Percentiles rank a stretch among this genome's conserved stretches.
Conservation (phyloP, 2,329 filamentous ascomycete species). For the Aureobasidium uvarum region DNA sequence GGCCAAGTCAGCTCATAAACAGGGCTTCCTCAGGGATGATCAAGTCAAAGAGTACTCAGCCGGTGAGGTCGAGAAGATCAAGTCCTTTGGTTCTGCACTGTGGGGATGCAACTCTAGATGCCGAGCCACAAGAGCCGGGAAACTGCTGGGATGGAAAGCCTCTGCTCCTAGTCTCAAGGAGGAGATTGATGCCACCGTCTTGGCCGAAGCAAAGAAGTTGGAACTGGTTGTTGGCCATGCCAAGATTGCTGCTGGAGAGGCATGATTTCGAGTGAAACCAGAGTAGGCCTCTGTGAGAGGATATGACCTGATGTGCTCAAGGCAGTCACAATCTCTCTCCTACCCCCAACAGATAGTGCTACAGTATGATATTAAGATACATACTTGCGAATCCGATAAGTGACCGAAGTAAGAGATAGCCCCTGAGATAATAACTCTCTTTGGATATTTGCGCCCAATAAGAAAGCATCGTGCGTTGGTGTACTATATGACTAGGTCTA, state of each 20-base stretch:
- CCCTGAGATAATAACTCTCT: too few relatives aligned
- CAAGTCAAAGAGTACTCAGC: slow-evolving; percentile 39
- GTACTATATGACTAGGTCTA: not conserved
- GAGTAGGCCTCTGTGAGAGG: too few relatives aligned
- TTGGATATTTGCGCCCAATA: too few relatives aligned
- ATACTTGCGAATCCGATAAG: too few relatives aligned
- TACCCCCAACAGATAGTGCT: too few relatives aligned
- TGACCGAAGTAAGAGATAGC: too few relatives aligned
- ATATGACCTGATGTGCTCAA: too few relatives aligned
- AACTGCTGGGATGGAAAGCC: slow-evolving; percentile 61
- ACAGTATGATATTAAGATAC: too few relatives aligned
- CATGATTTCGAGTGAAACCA: not conserved
- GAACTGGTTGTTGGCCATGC: slow-evolving; percentile 38
- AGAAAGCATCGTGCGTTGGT: too few relatives aligned
- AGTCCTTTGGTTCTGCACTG: slow-evolving; percentile 50
- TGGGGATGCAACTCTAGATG: slow-evolving; percentile 64
- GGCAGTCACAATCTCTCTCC: too few relatives aligned
- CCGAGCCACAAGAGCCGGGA: slow-evolving; percentile 55
- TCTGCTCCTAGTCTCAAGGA: slow-evolving; percentile 35
- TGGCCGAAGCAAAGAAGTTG: slow-evolving; percentile 46
- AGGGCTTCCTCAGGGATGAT: slow-evolving; percentile 49
- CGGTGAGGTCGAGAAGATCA: slow-evolving; percentile 50
- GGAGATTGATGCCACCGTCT: slow-evolving; percentile 50
- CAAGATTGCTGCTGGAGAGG: slow-evolving; percentile 35
- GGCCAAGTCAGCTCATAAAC: slow-evolving; percentile 51